phyloP scores from a whole-genome alignment of 768 basidiomycete genomes.

The Leccinum olivaceopallidum region DNA sequence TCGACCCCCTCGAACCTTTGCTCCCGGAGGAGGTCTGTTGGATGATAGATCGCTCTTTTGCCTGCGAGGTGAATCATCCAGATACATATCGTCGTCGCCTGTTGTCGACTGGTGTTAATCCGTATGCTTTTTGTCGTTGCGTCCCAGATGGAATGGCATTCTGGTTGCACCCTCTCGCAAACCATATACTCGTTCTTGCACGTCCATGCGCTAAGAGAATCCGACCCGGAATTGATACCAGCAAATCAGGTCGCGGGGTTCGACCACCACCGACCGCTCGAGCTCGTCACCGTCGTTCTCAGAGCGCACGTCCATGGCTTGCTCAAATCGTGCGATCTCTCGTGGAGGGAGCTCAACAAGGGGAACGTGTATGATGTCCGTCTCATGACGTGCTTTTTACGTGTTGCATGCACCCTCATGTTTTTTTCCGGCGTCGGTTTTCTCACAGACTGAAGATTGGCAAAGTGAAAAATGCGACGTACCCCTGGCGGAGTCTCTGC shows the following conservation, averaged over 20 bases:
- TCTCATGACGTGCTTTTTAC: conserved; percentile 22
- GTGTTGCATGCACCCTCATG: conserved; percentile 13
- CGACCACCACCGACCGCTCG: conserved; percentile 53
- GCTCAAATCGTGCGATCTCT: conserved; percentile 79
- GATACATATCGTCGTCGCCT: background rate
- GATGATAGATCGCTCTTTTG: conserved; percentile 77
- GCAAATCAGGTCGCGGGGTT: conserved; percentile 17
- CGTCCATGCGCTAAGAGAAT: conserved; percentile 60
- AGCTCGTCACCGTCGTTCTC: conserved; percentile 69
- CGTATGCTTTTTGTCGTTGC: conserved; percentile 9
- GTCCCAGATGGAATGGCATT: conserved; percentile 82
- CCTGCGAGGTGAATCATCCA: conserved; percentile 66
- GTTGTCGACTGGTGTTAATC: background rate
- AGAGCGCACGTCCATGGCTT: conserved; percentile 65
- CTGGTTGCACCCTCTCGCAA: conserved; percentile 82
- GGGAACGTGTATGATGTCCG: conserved; percentile 77
- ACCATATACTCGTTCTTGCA: conserved; percentile 81
- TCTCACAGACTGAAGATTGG: conserved; percentile 77
- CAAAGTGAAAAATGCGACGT: conserved; percentile 88
- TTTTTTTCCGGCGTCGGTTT: conserved; percentile 8
- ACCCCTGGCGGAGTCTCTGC: conserved; percentile 64
- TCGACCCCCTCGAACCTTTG: conserved; percentile 63
- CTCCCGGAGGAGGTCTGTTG: conserved; percentile 84
- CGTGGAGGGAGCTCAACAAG: conserved; percentile 80
- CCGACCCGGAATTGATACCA: conserved; percentile 55